Base-by-base conservation (phyloP, 768 basidiomycete species). In the Tulasnella sp. region DNA sequence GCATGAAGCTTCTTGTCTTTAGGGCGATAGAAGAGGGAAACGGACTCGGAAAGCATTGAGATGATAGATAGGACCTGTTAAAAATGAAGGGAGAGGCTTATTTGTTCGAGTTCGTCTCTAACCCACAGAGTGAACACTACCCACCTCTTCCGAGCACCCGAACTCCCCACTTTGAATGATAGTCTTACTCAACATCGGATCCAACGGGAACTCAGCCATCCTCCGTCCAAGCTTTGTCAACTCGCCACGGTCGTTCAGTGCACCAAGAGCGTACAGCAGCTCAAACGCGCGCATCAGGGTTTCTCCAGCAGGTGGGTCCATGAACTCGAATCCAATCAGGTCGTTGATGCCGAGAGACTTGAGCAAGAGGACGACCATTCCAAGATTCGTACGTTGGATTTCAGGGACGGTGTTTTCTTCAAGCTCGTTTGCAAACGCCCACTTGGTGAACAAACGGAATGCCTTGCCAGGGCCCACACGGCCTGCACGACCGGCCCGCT, bases 171-270 rank as follows among this genome's bases (percentile, higher is more conserved):
- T 97, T 67, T 94, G 92, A 78, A 99, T 95, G 82, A 99, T 97
- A 6, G 92, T 91, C 83, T 98, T 99, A 31, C 93, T 94, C 79
- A 99, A 84, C 92, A 97, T 97, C 8, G 97, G 97, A 81, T 99
- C 97, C 25, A 99, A 95, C 12, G 96, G 97, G 84, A 99, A 99
- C 82, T 99, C 97, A 0, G 97, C 96, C 97, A 99, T 99, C 74
- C 96, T 85, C 77, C 97, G 87, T 1, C 97, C 97, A 42, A 99
- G 88, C 81, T 98, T 95, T n/a, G 97, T 99, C 78, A 99, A 83
- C 82, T 99, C 97, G 8, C 97, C 97, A 74, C 93, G 86, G 82
- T 99, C 96, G 82, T 99, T 99, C 78, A 99, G 86, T 0, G 97
- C 96, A 37, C 97, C 97, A 0, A 99, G 85, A 0, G 97, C 97